Conservation (phyloP, 2,329 filamentous ascomycete genomes). For the Diplodia corticola region DNA sequence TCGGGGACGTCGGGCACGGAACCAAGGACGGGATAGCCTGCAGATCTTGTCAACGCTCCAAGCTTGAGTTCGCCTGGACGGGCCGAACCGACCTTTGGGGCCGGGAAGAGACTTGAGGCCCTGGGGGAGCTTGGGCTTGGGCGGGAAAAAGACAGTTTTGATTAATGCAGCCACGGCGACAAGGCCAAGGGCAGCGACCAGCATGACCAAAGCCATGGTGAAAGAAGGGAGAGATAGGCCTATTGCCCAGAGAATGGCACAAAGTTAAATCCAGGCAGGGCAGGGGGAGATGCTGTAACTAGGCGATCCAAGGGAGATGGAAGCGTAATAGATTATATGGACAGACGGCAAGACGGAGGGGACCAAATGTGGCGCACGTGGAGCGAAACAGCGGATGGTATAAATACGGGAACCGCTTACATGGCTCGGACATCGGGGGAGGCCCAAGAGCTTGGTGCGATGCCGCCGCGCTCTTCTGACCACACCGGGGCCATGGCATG, state of each 20-base stretch:
- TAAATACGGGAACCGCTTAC: neutral
- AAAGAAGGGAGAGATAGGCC: slow-evolving; percentile 21
- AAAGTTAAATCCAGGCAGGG: neutral
- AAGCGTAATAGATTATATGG: slow-evolving; percentile 14
- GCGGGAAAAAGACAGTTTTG: slow-evolving; percentile 1
- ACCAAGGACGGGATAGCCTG: slow-evolving; percentile 47
- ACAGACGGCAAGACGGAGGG: neutral
- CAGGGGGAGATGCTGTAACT: neutral
- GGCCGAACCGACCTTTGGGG: slow-evolving; percentile 39
- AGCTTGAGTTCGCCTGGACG: neutral
- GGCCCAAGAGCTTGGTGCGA: neutral
- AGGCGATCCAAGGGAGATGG: slow-evolving; percentile 15
- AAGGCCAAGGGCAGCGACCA: slow-evolving; percentile 30
- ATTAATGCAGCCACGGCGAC: slow-evolving; percentile 30
- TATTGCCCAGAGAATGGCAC: neutral
- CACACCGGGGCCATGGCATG: neutral
- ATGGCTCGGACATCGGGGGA: neutral
- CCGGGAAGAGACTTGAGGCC: slow-evolving; percentile 43
- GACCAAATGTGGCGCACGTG: neutral
- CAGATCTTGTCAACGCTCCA: neutral
- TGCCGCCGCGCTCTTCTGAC: neutral
- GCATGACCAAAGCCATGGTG: slow-evolving; percentile 36
- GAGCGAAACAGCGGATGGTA: neutral
- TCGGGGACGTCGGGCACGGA: slow-evolving; percentile 46
- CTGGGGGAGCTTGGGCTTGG: slow-evolving; percentile 27